Evolutionary conservation across 768 basidiomycete genomes (phyloP).

Genomic region (Boletellus ananas): DNA sequence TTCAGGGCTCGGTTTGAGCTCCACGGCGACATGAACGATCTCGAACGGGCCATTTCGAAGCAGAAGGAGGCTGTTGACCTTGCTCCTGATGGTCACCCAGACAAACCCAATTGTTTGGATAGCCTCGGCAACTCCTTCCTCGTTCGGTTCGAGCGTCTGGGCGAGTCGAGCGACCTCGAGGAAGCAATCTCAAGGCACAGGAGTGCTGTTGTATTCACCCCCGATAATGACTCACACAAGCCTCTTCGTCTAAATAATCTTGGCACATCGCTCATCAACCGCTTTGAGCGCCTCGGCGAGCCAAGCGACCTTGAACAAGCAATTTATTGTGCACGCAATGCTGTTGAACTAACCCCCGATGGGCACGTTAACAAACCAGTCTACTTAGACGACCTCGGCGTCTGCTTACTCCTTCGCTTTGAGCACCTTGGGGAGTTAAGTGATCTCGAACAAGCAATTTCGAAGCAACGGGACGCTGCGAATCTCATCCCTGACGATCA

Average conservation of each 20-base stretch:
- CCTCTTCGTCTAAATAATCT: neutral
- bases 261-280: neutral
- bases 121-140: neutral
- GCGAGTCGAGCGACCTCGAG: neutral
- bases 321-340: neutral
- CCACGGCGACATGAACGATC: neutral
- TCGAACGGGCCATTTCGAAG: conserved; percentile 1
- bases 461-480: neutral
- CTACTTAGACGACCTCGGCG: neutral
- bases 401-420: neutral
- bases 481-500: neutral
- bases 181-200: neutral
- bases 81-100: neutral
- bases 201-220: neutral
- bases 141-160: neutral
- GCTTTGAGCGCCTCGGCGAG: neutral
- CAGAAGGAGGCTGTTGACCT: neutral
- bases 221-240: neutral
- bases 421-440: neutral
- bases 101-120: neutral
- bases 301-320: neutral
- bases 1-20: neutral
- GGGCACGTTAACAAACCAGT: neutral
- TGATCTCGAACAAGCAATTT: conserved; percentile 1
- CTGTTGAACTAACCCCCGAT: neutral